Evolutionary conservation across 306 rosid species (phyloP), one percentile per base, ranked within the genome.

Genomic region (Leucaena leucocephala): DNA sequence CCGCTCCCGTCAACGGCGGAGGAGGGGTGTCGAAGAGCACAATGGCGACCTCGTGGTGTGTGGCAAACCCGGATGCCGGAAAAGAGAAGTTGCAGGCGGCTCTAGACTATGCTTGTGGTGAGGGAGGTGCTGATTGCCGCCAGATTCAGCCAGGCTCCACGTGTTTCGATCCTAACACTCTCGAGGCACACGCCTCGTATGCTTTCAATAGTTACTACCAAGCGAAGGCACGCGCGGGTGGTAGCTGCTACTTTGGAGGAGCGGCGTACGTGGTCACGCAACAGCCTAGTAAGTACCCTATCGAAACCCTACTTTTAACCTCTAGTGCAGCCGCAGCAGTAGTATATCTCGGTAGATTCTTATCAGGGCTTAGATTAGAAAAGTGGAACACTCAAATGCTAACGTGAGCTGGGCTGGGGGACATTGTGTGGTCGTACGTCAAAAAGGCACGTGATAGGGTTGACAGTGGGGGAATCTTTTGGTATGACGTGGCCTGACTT

Each of bases 171-270:
- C 99, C 99, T 0, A 85, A 96, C 79, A 88, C 96, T 0, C 54
- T 96, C 0, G 83, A 83, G 79, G 90, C 99, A 5, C 99, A 96
- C 81, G 97, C 99, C 4, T 90, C 99, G 27, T 91, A 74, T 13
- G 99, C 99, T 0, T 96, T 96, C 80, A 96, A 96, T 71, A 93
- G 96, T 77, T 96, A 93, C 8, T 96, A 93, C 7, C 99, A 96
- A 86, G 91, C 83, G 84, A 70, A 89, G 4, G 80, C 84, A n/a
- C 98, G 99, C 3, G 89, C 79, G 8, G 84, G 87, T 0, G 99
- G 99, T 10, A 90, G 97, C 44, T 96, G 99, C 70, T 93, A 85
- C 59, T 96, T 96, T 68, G 98, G 99, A 27, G 97, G 94, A 19
- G 87, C 97, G 85, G 89, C 99, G 38, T 93, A 83, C 80, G 97